These are phyloP conservation scores for Diaporthe australafricana DNA, from an alignment of 2,329 filamentous ascomycete genomes.

Conservation along the genomic window DNA sequence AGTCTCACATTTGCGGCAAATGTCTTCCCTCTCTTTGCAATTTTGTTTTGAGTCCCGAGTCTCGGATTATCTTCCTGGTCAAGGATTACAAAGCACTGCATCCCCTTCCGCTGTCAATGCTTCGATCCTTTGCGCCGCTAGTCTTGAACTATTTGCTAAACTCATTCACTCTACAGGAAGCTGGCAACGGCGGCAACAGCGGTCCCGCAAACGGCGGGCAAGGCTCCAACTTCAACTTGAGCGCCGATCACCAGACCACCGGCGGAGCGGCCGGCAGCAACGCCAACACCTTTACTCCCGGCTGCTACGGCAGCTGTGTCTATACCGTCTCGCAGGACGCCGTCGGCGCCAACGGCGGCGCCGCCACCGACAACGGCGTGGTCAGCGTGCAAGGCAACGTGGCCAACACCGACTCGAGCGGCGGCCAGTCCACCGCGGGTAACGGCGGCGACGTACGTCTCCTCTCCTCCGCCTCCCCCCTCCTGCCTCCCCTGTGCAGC, in stretches of 20 bases:
- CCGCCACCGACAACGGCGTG: not conserved
- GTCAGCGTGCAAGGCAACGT: not conserved
- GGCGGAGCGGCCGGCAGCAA: not conserved
- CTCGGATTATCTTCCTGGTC: too few species aligned
- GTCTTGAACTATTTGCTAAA: not conserved
- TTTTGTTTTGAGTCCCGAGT: too few species aligned
- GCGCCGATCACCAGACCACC: not conserved
- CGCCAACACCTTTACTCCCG: constrained; percentile 11
- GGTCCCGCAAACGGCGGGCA: not conserved
- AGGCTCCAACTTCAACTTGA: not conserved
- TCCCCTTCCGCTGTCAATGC: not conserved
- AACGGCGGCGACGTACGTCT: not conserved
- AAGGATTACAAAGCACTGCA: not conserved
- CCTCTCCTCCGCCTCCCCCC: not conserved
- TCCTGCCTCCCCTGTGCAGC: too few species aligned
- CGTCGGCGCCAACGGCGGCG: not conserved
- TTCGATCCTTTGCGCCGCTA: not conserved
- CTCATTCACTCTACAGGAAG: not conserved
- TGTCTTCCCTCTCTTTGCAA: not conserved
- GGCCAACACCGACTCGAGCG: not conserved
- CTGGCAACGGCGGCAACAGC: not conserved
- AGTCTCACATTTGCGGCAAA: not conserved
- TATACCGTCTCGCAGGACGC: constrained; percentile 3
- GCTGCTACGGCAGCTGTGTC: constrained; percentile 25
- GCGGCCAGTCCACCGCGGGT: not conserved